Evolutionary conservation across 495 filamentous ascomycete species (phyloP).

Genomic region (Penicillium pulvis): DNA sequence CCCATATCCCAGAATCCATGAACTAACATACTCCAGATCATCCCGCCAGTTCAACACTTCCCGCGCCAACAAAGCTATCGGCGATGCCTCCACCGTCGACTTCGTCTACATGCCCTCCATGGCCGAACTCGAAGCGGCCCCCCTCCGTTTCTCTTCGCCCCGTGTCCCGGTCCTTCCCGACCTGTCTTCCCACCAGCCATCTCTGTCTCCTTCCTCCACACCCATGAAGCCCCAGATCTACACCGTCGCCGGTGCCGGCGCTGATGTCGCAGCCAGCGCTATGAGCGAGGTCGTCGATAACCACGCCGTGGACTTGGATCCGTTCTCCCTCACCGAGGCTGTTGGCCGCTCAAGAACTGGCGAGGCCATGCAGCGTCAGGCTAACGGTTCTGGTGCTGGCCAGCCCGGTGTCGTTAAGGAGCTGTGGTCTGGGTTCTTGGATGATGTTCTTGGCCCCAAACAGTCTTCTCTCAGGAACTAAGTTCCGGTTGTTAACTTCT

Average conservation of each 20-base stretch:
- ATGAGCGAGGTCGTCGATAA: conserved; percentile 65
- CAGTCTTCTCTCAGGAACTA: conserved; percentile 26
- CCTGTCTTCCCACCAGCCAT: conserved; percentile 34
- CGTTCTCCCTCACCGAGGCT: conserved; percentile 57
- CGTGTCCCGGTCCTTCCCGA: conserved; percentile 59
- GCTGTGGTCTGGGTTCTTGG: conserved; percentile 58
- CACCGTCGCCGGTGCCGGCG: conserved; percentile 53
- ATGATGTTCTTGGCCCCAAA: conserved; percentile 58
- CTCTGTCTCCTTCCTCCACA: conserved; percentile 27
- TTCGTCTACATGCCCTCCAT: conserved; percentile 62
- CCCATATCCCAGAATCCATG: neutral
- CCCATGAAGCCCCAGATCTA: conserved; percentile 60
- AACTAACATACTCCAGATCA: conserved; percentile 19
- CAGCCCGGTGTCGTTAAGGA: conserved; percentile 47
- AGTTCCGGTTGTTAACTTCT: no score
- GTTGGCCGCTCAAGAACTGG: conserved; percentile 47
- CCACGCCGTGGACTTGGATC: conserved; percentile 56
- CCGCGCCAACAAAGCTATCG: conserved; percentile 53
- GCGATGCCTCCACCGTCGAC: conserved; percentile 64
- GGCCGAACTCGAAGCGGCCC: conserved; percentile 42
- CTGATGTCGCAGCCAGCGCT: conserved; percentile 54
- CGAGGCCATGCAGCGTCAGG: conserved; percentile 35
- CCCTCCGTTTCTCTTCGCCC: conserved; percentile 27
- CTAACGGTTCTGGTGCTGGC: conserved; percentile 18
- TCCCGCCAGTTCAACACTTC: conserved; percentile 62